phyloP scores from a whole-genome alignment of 345 rosid species.

The Conringia planisiliqua region DNA sequence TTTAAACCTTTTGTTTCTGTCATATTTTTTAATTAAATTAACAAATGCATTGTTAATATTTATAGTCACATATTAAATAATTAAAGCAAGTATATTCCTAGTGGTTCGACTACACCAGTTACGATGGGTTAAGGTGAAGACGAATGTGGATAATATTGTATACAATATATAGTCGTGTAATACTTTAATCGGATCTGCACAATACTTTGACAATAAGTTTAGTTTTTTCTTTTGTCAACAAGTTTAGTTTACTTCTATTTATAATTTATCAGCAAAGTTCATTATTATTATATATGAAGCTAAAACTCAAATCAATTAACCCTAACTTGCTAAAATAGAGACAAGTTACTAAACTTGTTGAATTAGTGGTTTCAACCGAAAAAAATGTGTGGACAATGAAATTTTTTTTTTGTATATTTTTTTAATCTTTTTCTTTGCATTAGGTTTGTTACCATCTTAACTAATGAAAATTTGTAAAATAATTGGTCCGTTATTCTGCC shows the following conservation, averaged over 20 bases:
- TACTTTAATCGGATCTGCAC: background rate
- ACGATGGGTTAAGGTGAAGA: background rate
- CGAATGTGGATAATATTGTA: background rate
- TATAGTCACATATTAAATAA: background rate
- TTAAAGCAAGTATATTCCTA: constrained; percentile 13
- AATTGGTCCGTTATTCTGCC: background rate
- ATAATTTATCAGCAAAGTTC: background rate
- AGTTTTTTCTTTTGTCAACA: background rate
- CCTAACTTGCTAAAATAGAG: background rate
- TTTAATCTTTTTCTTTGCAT: background rate
- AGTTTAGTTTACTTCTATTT: background rate
- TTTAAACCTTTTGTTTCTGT: background rate
- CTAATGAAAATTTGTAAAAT: background rate
- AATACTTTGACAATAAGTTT: background rate
- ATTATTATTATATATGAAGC: background rate
- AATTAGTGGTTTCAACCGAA: no score
- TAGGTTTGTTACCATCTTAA: background rate
- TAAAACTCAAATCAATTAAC: background rate
- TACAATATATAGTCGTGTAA: background rate
- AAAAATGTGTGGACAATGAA: background rate
- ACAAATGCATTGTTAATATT: background rate
- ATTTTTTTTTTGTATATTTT: background rate
- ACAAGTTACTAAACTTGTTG: background rate
- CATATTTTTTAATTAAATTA: constrained; percentile 12
- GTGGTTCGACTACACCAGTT: constrained; percentile 14